These are phyloP conservation scores for Pythium coloratum DNA, from an alignment of 352 stramenopile genomes.

Conservation along the genomic window DNA sequence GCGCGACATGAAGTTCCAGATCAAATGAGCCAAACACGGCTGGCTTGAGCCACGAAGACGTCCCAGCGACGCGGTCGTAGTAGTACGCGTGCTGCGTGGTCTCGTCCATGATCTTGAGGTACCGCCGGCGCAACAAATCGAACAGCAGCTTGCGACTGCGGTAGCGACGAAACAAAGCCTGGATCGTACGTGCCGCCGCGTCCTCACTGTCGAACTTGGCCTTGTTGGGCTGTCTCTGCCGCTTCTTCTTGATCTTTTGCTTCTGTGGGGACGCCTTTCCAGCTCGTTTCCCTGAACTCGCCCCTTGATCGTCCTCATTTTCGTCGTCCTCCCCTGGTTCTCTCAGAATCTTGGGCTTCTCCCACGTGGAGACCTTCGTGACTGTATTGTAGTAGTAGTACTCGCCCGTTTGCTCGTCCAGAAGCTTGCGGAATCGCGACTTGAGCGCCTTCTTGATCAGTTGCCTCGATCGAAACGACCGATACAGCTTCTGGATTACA, in stretches of 20 bases:
- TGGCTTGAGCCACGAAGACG: constrained; percentile 65
- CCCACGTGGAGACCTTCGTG: constrained; percentile 69
- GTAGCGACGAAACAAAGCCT: constrained; percentile 61
- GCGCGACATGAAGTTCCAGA: constrained; percentile 35
- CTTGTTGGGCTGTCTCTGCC: constrained; percentile 4
- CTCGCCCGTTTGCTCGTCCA: constrained; percentile 46
- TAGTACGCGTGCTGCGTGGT: constrained; percentile 51
- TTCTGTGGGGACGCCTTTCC: constrained; percentile 1
- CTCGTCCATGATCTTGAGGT: constrained; percentile 61
- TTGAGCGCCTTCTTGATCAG: constrained; percentile 42
- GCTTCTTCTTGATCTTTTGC: constrained; percentile 2
- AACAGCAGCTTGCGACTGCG: constrained; percentile 42
- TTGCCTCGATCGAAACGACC: constrained; percentile 40
- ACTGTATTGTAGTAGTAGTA: constrained; percentile 77
- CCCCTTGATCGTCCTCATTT: background rate
- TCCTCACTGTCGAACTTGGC: constrained; percentile 29
- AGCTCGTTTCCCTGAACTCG: background rate
- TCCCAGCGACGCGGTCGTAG: constrained; percentile 56
- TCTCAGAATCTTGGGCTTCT: constrained; percentile 53
- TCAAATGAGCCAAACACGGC: constrained; percentile 52
- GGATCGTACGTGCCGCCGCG: constrained; percentile 55
- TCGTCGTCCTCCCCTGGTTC: constrained; percentile 18
- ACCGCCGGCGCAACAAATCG: constrained; percentile 43
- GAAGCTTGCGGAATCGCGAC: constrained; percentile 57
- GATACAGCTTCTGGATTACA: constrained; percentile 56